phyloP scores from a whole-genome alignment of 306 rosid genomes.

The Lagenaria siceraria region DNA sequence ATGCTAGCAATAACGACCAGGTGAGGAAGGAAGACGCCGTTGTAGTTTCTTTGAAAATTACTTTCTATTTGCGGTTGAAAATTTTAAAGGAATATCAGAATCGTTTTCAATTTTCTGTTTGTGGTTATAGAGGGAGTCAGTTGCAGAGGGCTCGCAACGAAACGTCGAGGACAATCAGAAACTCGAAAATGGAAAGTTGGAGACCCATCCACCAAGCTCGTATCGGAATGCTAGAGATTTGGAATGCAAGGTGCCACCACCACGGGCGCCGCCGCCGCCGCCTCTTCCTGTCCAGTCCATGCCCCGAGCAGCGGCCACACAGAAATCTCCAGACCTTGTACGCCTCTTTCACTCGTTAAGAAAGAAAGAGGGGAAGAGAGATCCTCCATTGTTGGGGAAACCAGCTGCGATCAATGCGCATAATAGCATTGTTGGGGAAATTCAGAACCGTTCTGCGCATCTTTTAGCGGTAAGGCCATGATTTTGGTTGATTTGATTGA shows the following conservation, averaged over 20 bases:
- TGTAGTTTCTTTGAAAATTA: background rate
- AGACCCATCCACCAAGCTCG: background rate
- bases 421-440: conserved; percentile 86
- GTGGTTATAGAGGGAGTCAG: conserved; percentile 33
- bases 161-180: conserved; percentile 60
- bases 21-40: conserved; percentile 17
- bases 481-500: conserved; percentile 8
- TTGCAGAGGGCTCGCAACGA: conserved; percentile 40
- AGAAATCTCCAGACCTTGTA: conserved; percentile 37
- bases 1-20: conserved; percentile 26
- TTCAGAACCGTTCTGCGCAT: conserved; percentile 89
- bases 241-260: conserved; percentile 30
- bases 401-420: conserved; percentile 49
- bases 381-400: conserved; percentile 23
- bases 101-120: background rate
- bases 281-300: conserved; percentile 41
- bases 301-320: conserved; percentile 25
- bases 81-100: background rate
- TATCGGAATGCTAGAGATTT: background rate
- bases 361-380: conserved; percentile 45
- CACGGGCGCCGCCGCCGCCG: conserved; percentile 22
- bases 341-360: conserved; percentile 42
- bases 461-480: conserved; percentile 65
- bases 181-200: conserved; percentile 23
- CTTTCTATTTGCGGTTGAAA: background rate